Conservation (phyloP, 495 filamentous ascomycete genomes). For the Penicillium samsonianum region DNA sequence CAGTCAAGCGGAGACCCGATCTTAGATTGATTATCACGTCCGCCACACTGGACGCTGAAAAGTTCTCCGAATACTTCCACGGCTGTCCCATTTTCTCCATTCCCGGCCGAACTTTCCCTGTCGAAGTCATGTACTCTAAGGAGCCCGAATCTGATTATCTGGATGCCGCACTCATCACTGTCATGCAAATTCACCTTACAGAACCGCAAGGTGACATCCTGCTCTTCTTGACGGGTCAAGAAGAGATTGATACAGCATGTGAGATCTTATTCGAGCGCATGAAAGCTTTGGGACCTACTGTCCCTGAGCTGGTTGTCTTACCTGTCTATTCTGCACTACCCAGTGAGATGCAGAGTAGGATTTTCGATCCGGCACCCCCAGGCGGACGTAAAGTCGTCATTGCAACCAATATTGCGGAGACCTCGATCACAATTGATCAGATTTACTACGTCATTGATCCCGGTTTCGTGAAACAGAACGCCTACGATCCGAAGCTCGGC, state of each 20-base stretch:
- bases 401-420: conserved; percentile 98
- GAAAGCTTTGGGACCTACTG: conserved; percentile 88
- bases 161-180: conserved; percentile 90
- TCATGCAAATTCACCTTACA: conserved; percentile 96
- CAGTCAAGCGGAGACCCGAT: conserved; percentile 79
- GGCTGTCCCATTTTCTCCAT: conserved; percentile 94
- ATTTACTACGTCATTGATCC: conserved; percentile 98
- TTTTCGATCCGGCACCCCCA: conserved; percentile 90
- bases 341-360: conserved; percentile 88
- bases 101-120: conserved; percentile 90
- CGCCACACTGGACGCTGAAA: conserved; percentile 94
- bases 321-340: conserved; percentile 94
- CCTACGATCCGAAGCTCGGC: conserved; percentile 93
- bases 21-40: conserved; percentile 95
- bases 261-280: conserved; percentile 93
- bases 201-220: conserved; percentile 92
- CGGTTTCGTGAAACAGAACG: conserved; percentile 96
- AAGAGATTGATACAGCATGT: conserved; percentile 95
- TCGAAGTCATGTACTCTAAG: conserved; percentile 90
- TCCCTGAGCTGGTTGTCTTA: conserved; percentile 89
- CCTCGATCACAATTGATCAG: conserved; percentile 93
- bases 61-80: conserved; percentile 95
- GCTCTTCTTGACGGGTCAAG: conserved; percentile 93
- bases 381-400: conserved; percentile 95
- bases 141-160: conserved; percentile 97